Evolutionary conservation across 148 eudicot species (phyloP), one percentile per base, ranked within the genome.

Genomic region (Gaultheria prostrata): DNA sequence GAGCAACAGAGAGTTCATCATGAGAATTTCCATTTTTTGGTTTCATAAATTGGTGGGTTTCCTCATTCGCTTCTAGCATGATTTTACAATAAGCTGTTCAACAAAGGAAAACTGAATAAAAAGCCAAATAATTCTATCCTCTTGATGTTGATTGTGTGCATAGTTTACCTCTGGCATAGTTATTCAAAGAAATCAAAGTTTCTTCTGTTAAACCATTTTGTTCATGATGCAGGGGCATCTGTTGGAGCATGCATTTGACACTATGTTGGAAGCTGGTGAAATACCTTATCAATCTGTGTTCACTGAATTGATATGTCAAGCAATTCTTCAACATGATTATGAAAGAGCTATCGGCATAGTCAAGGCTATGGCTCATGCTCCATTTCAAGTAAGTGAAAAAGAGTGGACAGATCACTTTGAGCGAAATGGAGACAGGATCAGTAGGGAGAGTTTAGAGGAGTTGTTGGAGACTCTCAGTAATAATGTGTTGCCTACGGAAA

Each of bases 221-320:
- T 35, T 32, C 74, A 56, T 78, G 54, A 53, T 85, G 86, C 92
- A 96, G 99, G 85, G 90, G 87, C 85, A 92, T 90, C 83, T 94
- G 83, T 82, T 96, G 91, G 94, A 96, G 85, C 98, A 96, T 92
- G 90, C 94, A 75, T 93, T 96, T 83, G 93, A 93, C 80, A 73
- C 87, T 14, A 89, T 88, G 76, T 82, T 96, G 89, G 97, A 93
- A 84, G 94, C 89, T 56, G 97, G 94, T 84, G 92, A 93, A 87
- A 89, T 96, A 79, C 99, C 99, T 43, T 86, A 85, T 82, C 74
- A 84, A 53, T 82, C 87, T n/a, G 79, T 93, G 48, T 97, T 94
- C 85, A 84, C 86, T 39, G 98, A 97, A 91, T 91, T 94, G 91
- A 83, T 91, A 74, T 90, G 89, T 78, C 92, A 90, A 84, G 92